Percentiles rank a stretch among this genome's conserved stretches.
Evolutionary conservation across 192 early-diverging fungal genomes (phyloP).

Genomic region (Coemansia sp.): DNA sequence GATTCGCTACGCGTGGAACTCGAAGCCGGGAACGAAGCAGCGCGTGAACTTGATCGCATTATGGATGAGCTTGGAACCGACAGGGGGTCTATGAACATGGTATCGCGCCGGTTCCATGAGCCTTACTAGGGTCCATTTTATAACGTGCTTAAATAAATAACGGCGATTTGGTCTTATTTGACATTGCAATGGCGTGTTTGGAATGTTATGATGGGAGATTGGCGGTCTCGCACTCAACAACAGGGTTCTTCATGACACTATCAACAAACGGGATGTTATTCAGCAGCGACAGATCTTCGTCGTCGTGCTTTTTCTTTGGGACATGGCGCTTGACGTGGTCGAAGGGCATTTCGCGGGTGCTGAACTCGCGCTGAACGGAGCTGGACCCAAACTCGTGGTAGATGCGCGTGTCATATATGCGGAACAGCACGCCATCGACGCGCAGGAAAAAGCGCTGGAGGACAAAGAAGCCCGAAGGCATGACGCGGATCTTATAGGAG

Average conservation of each 20-base stretch:
- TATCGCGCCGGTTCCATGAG: constrained; percentile 38
- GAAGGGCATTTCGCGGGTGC: constrained; percentile 65
- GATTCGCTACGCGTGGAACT: constrained; percentile 5
- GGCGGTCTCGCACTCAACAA: constrained; percentile 34
- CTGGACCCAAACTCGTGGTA: constrained; percentile 82
- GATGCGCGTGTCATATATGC: constrained; percentile 85
- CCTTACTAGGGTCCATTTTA: constrained; percentile 16
- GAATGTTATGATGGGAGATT: background rate
- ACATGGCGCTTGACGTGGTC: constrained; percentile 45
- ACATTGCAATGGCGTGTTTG: background rate
- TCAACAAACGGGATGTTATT: constrained; percentile 54
- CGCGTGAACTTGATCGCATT: constrained; percentile 15
- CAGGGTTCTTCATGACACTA: constrained; percentile 30
- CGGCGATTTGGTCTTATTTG: background rate
- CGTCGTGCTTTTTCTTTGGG: constrained; percentile 43
- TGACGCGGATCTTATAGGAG: constrained; percentile 83
- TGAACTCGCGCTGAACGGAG: constrained; percentile 68
- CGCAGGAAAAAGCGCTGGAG: constrained; percentile 86
- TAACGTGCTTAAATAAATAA: background rate
- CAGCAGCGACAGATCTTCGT: constrained; percentile 50
- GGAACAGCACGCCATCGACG: constrained; percentile 91
- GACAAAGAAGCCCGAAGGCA: constrained; percentile 88
- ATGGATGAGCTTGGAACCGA: constrained; percentile 26
- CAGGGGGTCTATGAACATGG: constrained; percentile 24
- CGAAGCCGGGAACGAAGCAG: constrained; percentile 1